Percentiles rank a stretch among this genome's conserved stretches.
Evolutionary conservation across 352 stramenopile species (phyloP).

Genomic region (Blastocystis sp.): DNA sequence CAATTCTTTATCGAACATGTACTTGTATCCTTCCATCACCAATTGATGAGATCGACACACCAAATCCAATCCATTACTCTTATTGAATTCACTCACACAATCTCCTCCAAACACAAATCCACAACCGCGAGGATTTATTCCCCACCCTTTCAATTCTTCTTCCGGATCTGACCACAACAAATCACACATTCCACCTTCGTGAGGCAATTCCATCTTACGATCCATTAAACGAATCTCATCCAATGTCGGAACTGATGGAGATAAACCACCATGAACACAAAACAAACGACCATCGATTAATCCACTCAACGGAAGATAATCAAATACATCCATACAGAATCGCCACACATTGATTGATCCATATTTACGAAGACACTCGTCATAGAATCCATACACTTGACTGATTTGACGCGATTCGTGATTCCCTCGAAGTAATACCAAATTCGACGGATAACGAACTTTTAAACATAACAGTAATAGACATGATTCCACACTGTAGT

Average conservation of each 20-base stretch:
- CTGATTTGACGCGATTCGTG: slow-evolving; percentile 96
- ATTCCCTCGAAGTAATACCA: slow-evolving; percentile 96
- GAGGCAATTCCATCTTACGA: slow-evolving; percentile 48
- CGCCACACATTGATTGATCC: slow-evolving; percentile 95
- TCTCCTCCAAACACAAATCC: slow-evolving; percentile 82
- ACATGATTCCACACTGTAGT: slow-evolving; percentile 98
- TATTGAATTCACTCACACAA: slow-evolving; percentile 80
- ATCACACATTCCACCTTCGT: slow-evolving; percentile 55
- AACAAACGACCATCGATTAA: slow-evolving; percentile 99
- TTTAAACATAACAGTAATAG: slow-evolving; percentile 91
- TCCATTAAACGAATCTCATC: slow-evolving; percentile 38
- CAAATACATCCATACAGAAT: slow-evolving; percentile 99
- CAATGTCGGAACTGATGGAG: slow-evolving; percentile 58
- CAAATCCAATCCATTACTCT: slow-evolving; percentile 79
- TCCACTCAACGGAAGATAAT: slow-evolving; percentile 91
- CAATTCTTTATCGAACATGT: slow-evolving; percentile 69
- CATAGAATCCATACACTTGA: slow-evolving; percentile 98
- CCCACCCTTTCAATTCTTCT: slow-evolving; percentile 84
- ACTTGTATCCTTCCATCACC: slow-evolving; percentile 81
- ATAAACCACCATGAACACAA: slow-evolving; percentile 95
- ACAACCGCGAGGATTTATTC: slow-evolving; percentile 79
- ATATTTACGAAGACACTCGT: slow-evolving; percentile 94
- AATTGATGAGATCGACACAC: slow-evolving; percentile 83
- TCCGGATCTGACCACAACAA: slow-evolving; percentile 50
- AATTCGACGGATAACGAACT: slow-evolving; percentile 92